Conservation (phyloP, 2,329 filamentous ascomycete species). For the Cyphellophora attinorum region DNA sequence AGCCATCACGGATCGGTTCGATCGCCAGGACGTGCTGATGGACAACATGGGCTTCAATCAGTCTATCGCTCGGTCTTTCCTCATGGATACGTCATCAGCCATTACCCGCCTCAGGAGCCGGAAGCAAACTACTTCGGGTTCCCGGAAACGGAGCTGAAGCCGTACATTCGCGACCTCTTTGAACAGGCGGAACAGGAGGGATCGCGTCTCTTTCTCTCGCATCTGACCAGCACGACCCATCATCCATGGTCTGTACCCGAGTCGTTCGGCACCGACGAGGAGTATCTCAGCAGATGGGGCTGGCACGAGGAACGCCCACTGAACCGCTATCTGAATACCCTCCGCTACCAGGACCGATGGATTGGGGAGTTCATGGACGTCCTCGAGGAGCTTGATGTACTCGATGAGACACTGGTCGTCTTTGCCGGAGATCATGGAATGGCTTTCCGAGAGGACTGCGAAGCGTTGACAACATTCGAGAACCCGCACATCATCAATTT, state of each 20-base stretch:
- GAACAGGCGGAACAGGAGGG: not conserved
- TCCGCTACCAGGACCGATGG: not conserved
- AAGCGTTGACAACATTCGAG: not conserved
- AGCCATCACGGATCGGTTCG: not conserved
- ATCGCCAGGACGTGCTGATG: not conserved
- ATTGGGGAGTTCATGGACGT: not conserved
- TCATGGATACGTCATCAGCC: not conserved
- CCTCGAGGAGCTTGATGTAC: not conserved
- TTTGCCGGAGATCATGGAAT: not conserved
- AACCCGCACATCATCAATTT: conserved; percentile 1
- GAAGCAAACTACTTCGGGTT: not conserved
- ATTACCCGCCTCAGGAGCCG: not conserved
- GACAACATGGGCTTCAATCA: not conserved
- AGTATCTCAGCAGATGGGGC: not conserved
- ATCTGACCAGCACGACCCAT: not conserved
- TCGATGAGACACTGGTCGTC: not conserved
- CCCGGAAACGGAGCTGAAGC: not conserved
- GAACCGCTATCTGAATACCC: not conserved
- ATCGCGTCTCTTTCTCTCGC: not conserved
- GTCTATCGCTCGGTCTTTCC: not conserved
- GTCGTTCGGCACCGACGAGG: not conserved
- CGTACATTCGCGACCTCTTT: not conserved
- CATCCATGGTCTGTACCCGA: not conserved
- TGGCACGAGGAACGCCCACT: not conserved
- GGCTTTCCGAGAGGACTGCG: not conserved